A percentile compares a stretch with the other conserved stretches of the same genome.
These are phyloP conservation scores for Trichomonas tenax DNA, from an alignment of 208 protist species.

Conservation along the genomic window DNA sequence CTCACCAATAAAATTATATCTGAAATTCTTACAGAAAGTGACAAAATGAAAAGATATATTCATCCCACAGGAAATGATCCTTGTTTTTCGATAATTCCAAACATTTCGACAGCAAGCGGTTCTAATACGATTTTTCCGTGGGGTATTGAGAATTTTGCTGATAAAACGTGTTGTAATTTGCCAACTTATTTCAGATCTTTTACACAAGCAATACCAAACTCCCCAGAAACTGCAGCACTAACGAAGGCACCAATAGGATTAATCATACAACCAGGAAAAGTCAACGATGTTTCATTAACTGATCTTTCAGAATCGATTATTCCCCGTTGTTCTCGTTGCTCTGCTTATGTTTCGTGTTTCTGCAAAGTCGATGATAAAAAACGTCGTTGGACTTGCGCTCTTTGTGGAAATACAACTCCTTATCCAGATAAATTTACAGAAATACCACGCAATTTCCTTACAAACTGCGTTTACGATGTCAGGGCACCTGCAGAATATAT, in stretches of 20 bases:
- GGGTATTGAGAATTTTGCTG: not conserved
- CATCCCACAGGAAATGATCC: not conserved
- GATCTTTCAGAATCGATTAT: not conserved
- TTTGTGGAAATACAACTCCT: not conserved
- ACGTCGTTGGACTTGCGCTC: not conserved
- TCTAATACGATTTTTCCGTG: not conserved
- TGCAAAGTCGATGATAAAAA: not conserved
- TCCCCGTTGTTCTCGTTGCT: not conserved
- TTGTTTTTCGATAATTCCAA: not conserved
- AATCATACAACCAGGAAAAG: not conserved
- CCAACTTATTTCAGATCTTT: not conserved
- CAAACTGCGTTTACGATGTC: not conserved
- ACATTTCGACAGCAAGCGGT: not conserved
- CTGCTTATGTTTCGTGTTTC: not conserved
- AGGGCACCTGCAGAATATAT: not conserved
- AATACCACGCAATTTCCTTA: not conserved
- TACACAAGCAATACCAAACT: not conserved
- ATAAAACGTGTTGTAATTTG: not conserved
- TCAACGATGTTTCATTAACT: not conserved
- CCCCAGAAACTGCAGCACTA: not conserved
- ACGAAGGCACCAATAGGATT: not conserved
- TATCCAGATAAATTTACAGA: not conserved
- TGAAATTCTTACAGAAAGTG: too few species aligned
- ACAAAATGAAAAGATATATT: not conserved
- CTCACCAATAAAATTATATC: too few species aligned